Evolutionary conservation across 2,329 filamentous ascomycete genomes (phyloP), one percentile per base, ranked within the genome.

Genomic region (Hymenoscyphus occultus): DNA sequence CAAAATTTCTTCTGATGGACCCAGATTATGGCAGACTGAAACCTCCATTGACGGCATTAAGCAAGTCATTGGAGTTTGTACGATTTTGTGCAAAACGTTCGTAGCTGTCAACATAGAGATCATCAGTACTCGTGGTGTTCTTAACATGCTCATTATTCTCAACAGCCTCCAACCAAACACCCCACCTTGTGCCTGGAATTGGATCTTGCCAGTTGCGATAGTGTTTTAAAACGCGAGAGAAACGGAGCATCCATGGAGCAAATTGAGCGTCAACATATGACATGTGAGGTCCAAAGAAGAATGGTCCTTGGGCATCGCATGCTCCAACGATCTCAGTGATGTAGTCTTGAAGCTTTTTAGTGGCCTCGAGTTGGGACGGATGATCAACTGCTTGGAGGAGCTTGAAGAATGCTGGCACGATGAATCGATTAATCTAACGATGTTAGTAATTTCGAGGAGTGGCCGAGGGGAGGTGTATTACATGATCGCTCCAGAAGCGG

Each of bases 401-500:
- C 40, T 84, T 83, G 77, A 92, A 93, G 80, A 96, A 96, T 12
- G 81, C 79, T 0, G 92, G 90, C 1, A 96, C 84, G 63, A 96
- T 86, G 69, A 88, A 83, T 39, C 88, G 84, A 74, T 95, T 93
- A 74, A 93, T 87, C 87, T 90, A 66, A n/a, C 61, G 19, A 51
- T 31, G 60, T 62, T 68, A 60, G 31, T 1, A 42, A 16, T 14
- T 62, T 42, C 1, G 12, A 16, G 39, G 39, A 48, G 54, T 54
- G 57, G 65, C n/a, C 16, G 13, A 54, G 14, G 35, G 6, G 40
- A 39, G 9, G 5, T 35, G 51, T 75, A 84, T 76, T 78, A 92
- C 87, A 79, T 95, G 91, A 70, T 94, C 90, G 32, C 87, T 83
- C 92, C 92, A 96, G 10, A 95, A 78, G 56, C 92, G 86, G 65